Evolutionary conservation across 2,329 filamentous ascomycete genomes (phyloP).

Genomic region (Trichoderma lentiforme): DNA sequence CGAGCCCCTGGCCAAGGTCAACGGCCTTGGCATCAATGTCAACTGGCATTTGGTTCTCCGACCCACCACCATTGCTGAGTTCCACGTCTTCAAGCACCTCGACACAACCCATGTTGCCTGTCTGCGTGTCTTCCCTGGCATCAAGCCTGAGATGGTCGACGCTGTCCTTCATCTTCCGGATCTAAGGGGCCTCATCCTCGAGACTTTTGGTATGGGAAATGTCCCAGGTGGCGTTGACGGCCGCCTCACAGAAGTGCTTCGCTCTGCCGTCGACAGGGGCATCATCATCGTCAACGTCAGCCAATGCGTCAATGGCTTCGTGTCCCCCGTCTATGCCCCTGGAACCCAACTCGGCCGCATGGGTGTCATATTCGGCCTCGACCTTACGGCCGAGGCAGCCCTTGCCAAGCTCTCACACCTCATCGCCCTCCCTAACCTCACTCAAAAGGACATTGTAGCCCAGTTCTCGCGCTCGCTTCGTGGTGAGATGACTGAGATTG

Average conservation of each 20-base stretch:
- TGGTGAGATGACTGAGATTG: slow-evolving; percentile 79
- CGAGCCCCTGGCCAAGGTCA: slow-evolving; percentile 75
- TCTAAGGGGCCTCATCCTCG: slow-evolving; percentile 76
- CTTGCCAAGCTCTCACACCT: slow-evolving; percentile 89
- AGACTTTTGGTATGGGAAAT: slow-evolving; percentile 92
- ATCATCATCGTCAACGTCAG: slow-evolving; percentile 88
- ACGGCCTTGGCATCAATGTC: slow-evolving; percentile 75
- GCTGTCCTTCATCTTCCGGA: slow-evolving; percentile 74
- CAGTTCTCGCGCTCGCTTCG: slow-evolving; percentile 73
- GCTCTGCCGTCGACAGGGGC: slow-evolving; percentile 72
- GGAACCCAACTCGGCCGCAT: slow-evolving; percentile 75
- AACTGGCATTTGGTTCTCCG: slow-evolving; percentile 75
- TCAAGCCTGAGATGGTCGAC: slow-evolving; percentile 90
- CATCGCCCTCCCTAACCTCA: slow-evolving; percentile 64
- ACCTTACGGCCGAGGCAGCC: slow-evolving; percentile 86
- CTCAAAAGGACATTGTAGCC: slow-evolving; percentile 61
- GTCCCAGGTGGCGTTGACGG: slow-evolving; percentile 79
- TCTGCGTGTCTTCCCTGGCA: slow-evolving; percentile 85
- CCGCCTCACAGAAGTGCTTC: slow-evolving; percentile 72
- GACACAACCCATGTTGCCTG: slow-evolving; percentile 89
- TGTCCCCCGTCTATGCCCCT: slow-evolving; percentile 73
- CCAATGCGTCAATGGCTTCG: slow-evolving; percentile 77
- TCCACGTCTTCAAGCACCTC: slow-evolving; percentile 69
- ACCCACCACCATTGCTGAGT: slow-evolving; percentile 69
- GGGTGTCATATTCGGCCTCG: slow-evolving; percentile 84